phyloP scores from a whole-genome alignment of 2,329 filamentous ascomycete genomes.

The Xylariales sp. region DNA sequence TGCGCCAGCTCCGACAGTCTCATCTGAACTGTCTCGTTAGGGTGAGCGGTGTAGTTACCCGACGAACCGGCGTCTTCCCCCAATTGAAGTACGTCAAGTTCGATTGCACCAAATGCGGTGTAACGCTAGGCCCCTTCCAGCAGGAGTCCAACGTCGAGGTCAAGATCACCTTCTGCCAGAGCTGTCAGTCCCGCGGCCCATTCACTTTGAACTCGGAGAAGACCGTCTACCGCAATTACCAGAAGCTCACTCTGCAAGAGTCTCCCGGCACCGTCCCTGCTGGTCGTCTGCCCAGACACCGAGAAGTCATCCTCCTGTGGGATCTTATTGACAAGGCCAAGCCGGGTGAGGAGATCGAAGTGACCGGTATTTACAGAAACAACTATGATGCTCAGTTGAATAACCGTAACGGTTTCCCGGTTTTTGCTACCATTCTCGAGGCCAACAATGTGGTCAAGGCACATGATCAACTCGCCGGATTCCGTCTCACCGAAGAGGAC shows the following conservation, averaged over 20 bases:
- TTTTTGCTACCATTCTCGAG: constrained; percentile 95
- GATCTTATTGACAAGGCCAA: constrained; percentile 96
- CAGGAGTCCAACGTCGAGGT: constrained; percentile 96
- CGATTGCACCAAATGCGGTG: constrained; percentile 88
- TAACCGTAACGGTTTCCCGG: constrained; percentile 97
- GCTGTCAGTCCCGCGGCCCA: constrained; percentile 89
- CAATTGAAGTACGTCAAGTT: constrained; percentile 99
- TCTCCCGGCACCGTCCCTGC: constrained; percentile 95
- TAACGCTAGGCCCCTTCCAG: constrained; percentile 91
- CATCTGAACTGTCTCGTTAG: constrained; percentile 94
- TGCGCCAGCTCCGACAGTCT: constrained; percentile 89
- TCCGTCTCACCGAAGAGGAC: constrained; percentile 91
- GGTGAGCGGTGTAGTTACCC: constrained; percentile 91
- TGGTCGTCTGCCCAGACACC: constrained; percentile 84
- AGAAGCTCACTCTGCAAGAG: constrained; percentile 95
- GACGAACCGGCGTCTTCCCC: constrained; percentile 90
- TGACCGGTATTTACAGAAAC: constrained; percentile 95
- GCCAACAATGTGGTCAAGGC: constrained; percentile 97
- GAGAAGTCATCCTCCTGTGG: constrained; percentile 93
- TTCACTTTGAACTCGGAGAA: constrained; percentile 96
- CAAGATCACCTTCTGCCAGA: constrained; percentile 93
- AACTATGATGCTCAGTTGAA: constrained; percentile 97
- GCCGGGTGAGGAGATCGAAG: constrained; percentile 94
- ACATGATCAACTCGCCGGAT: constrained; percentile 94
- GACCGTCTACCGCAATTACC: constrained; percentile 97